Evolutionary conservation across 495 filamentous ascomycete genomes (phyloP).

Genomic region (Parachaetomium inaequale): DNA sequence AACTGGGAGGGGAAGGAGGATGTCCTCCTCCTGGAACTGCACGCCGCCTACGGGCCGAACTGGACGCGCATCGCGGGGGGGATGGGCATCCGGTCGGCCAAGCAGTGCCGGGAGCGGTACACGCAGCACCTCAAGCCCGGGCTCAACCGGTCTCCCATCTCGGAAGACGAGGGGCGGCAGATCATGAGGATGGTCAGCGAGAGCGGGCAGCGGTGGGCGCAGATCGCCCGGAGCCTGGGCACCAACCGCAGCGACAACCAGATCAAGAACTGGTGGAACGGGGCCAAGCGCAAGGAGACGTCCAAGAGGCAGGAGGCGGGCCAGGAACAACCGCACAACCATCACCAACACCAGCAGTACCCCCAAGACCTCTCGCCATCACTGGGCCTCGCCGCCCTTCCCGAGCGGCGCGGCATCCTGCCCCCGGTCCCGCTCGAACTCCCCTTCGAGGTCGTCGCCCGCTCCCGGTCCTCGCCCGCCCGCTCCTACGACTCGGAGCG

Average conservation of each 20-base stretch:
- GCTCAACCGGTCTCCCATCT: conserved; percentile 89
- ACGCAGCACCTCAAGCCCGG: conserved; percentile 93
- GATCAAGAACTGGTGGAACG: conserved; percentile 99
- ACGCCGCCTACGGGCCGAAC: conserved; percentile 47
- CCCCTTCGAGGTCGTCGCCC: conserved; percentile 22
- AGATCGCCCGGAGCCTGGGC: conserved; percentile 76
- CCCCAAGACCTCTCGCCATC: conserved; percentile 7
- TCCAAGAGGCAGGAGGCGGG: conserved; percentile 21
- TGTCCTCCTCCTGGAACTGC: conserved; percentile 10
- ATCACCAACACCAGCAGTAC: background rate
- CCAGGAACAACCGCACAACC: background rate
- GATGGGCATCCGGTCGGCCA: conserved; percentile 76
- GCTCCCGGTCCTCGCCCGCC: conserved; percentile 13
- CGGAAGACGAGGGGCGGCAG: conserved; percentile 75
- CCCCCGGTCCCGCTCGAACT: conserved; percentile 19
- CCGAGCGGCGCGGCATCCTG: conserved; percentile 5
- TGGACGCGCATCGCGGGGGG: conserved; percentile 85
- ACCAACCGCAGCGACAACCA: conserved; percentile 93
- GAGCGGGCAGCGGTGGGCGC: conserved; percentile 90
- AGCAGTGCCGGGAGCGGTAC: conserved; percentile 94
- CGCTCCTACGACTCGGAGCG: conserved; percentile 26
- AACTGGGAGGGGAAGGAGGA: conserved; percentile 17
- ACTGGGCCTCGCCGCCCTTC: background rate
- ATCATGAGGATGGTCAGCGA: conserved; percentile 80
- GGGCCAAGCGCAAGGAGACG: conserved; percentile 66